Evolutionary conservation across 805 yeast genomes (phyloP).

Genomic region (Jamesozyma hellenica): DNA sequence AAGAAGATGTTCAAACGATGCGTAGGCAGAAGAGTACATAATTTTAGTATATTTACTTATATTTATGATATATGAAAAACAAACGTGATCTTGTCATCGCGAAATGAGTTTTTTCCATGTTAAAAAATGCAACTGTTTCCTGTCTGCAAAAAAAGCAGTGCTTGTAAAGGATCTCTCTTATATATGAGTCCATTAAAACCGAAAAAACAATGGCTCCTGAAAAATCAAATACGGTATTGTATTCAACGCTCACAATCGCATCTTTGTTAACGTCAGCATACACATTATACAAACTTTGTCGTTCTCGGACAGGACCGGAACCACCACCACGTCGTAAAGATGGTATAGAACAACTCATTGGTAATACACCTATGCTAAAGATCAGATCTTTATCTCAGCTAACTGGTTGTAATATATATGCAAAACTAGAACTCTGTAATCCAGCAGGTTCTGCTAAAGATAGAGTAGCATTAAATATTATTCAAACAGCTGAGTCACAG

Average conservation of each 20-base stretch:
- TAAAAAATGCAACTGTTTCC: too few species aligned
- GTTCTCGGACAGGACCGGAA: too few species aligned
- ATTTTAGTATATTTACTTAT: too few species aligned
- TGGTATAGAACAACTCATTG: conserved; percentile 75
- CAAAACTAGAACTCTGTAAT: conserved; percentile 73
- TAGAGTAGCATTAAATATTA: conserved; percentile 80
- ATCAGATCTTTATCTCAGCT: conserved; percentile 57
- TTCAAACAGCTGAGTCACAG: conserved; percentile 50
- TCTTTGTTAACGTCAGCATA: conserved; percentile 1
- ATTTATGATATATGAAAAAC: too few species aligned
- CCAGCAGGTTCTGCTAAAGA: conserved; percentile 97
- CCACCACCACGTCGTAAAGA: conserved; percentile 13
- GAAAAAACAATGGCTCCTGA: neutral
- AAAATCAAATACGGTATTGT: neutral
- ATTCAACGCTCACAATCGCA: neutral
- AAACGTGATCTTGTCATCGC: neutral
- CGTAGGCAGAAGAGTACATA: too few species aligned
- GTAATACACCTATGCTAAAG: conserved; percentile 78
- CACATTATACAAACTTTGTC: neutral
- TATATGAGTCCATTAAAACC: neutral
- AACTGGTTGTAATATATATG: conserved; percentile 78
- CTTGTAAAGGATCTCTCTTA: too few species aligned
- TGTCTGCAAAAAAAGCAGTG: too few species aligned
- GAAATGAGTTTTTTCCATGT: neutral
- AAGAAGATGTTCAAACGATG: conserved; percentile 3